These are phyloP conservation scores for Sclerotinia spermophila DNA, from an alignment of 2,329 filamentous ascomycete genomes.

Conservation along the genomic window DNA sequence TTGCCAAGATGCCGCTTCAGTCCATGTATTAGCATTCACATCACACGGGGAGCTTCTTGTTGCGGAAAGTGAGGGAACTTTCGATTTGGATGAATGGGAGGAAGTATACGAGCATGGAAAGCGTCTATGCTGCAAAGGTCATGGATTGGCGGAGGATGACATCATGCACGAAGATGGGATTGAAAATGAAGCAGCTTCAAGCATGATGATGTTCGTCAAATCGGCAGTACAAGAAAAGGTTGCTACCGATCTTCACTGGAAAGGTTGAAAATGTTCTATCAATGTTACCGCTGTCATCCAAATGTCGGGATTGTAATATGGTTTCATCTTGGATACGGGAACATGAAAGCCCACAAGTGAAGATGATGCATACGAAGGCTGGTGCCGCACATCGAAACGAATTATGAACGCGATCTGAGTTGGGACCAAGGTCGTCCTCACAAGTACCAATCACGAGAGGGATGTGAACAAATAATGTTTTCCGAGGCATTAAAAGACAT, in stretches of 20 bases:
- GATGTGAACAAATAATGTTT: slow-evolving; percentile 6
- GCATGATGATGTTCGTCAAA: slow-evolving; percentile 58
- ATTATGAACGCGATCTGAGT: not conserved
- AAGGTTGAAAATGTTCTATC: slow-evolving; percentile 36
- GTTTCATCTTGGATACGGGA: slow-evolving; percentile 7
- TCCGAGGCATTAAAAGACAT: slow-evolving; percentile 5
- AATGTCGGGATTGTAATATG: not conserved
- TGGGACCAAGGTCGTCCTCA: not conserved
- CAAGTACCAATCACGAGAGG: not conserved
- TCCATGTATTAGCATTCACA: slow-evolving; percentile 84
- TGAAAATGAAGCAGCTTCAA: slow-evolving; percentile 41
- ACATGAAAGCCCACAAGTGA: not conserved
- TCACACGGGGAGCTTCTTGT: slow-evolving; percentile 69
- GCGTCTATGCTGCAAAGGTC: slow-evolving; percentile 56
- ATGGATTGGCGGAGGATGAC: slow-evolving; percentile 30
- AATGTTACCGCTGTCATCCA: slow-evolving; percentile 16
- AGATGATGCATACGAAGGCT: not conserved
- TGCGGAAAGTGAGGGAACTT: slow-evolving; percentile 77
- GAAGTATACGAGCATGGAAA: slow-evolving; percentile 62
- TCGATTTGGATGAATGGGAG: slow-evolving; percentile 74
- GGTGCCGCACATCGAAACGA: slow-evolving; percentile 10
- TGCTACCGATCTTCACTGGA: slow-evolving; percentile 54
- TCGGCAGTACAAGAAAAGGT: slow-evolving; percentile 58
- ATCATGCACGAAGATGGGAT: slow-evolving; percentile 37
- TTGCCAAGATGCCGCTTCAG: slow-evolving; percentile 60